Conservation (phyloP, 1,284 basidiomycete genomes). For the Ceratobasidium sp. region DNA sequence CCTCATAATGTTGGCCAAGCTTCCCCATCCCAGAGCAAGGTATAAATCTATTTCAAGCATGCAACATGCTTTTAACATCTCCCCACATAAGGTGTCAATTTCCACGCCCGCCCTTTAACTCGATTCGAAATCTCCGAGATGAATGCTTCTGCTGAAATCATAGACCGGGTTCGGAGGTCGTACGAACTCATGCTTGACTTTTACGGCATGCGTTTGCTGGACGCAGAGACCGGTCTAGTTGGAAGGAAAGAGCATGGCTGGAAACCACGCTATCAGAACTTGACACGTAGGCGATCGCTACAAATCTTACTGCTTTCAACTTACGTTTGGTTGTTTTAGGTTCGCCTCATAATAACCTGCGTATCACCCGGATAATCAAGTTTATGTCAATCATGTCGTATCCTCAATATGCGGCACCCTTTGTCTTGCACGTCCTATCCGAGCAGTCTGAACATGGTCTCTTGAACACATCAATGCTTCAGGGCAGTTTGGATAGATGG, state of each 20-base stretch:
- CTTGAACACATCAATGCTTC: conserved; percentile 59
- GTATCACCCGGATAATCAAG: conserved; percentile 79
- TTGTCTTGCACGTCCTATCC: conserved; percentile 70
- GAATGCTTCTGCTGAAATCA: conserved; percentile 59
- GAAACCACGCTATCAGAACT: conserved; percentile 63
- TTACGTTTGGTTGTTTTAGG: conserved; percentile 51
- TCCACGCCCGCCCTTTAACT: conserved; percentile 68
- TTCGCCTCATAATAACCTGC: conserved; percentile 75
- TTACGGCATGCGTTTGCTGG: conserved; percentile 71
- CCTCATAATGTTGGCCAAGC: conserved; percentile 50
- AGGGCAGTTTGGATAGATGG: conserved; percentile 74
- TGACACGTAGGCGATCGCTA: conserved; percentile 61
- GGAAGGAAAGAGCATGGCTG: conserved; percentile 56
- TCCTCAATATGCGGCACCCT: conserved; percentile 68
- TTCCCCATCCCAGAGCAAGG: conserved; percentile 73
- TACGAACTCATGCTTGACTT: conserved; percentile 77
- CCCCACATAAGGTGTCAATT: conserved; percentile 59
- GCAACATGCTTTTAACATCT: conserved; percentile 46
- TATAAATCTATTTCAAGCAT: background rate
- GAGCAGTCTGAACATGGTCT: conserved; percentile 69
- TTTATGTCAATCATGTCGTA: conserved; percentile 72
- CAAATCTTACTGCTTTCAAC: background rate
- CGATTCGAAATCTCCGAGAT: conserved; percentile 69
- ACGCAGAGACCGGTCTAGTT: conserved; percentile 63
- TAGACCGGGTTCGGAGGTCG: conserved; percentile 63